Evolutionary conservation across 2,329 filamentous ascomycete genomes (phyloP).

Genomic region (Ambrosiella xylebori): DNA sequence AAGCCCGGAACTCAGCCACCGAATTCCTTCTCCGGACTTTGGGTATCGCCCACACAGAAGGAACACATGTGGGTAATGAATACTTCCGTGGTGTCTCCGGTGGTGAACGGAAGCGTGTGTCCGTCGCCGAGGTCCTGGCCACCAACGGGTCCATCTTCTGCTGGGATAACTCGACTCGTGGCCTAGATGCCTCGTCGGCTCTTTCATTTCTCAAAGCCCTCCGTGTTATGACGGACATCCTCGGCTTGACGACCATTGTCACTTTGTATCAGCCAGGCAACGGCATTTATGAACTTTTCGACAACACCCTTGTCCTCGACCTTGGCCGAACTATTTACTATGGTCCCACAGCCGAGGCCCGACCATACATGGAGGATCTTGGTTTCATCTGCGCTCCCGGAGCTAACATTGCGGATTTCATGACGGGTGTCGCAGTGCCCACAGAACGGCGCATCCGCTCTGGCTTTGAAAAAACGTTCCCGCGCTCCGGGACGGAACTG

Average conservation of each 20-base stretch:
- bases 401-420: conserved; percentile 57
- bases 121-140: conserved; percentile 50
- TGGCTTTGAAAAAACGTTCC: conserved; percentile 25
- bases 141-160: conserved; percentile 8
- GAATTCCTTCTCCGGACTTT: conserved; percentile 43
- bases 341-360: conserved; percentile 44
- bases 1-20: conserved; percentile 29
- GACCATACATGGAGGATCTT: conserved; percentile 50
- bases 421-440: conserved; percentile 40
- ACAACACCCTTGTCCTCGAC: conserved; percentile 12
- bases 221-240: conserved; percentile 9
- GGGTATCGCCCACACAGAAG: conserved; percentile 51
- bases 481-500: conserved; percentile 28
- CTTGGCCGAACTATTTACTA: conserved; percentile 35
- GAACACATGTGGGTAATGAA: conserved; percentile 54
- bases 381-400: conserved; percentile 57
- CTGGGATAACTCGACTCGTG: conserved; percentile 12
- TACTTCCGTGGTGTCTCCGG: conserved; percentile 46
- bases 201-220: conserved; percentile 7
- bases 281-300: conserved; percentile 7
- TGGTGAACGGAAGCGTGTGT: conserved; percentile 56
- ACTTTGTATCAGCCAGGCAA: conserved; percentile 11
- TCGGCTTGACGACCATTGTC: conserved; percentile 8
- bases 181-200: conserved; percentile 11
- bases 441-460: conserved; percentile 46